Percentiles rank a stretch among this genome's conserved stretches.
Conservation (phyloP, 192 early-diverging fungal species). For the Bifiguratus adelaidae region DNA sequence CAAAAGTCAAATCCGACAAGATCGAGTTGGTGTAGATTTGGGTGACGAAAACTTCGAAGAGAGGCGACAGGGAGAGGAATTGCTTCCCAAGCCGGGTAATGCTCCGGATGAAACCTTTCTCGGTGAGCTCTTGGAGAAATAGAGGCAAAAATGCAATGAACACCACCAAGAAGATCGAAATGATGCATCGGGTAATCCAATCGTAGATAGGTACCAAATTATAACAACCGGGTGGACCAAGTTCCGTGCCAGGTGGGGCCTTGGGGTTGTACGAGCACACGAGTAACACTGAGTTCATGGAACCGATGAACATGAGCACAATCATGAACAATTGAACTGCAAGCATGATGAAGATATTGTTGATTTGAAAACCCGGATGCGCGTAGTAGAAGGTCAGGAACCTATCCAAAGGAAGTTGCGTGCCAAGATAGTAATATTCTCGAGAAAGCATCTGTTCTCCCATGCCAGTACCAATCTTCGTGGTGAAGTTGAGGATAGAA, state of each 20-base stretch:
- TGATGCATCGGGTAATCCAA: conserved; percentile 73
- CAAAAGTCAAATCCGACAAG: conserved; percentile 71
- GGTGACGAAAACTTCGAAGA: conserved; percentile 80
- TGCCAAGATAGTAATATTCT: conserved; percentile 85
- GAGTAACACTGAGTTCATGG: conserved; percentile 46
- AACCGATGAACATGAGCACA: conserved; percentile 63
- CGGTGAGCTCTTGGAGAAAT: conserved; percentile 75
- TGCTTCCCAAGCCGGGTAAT: conserved; percentile 71
- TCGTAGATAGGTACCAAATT: conserved; percentile 57
- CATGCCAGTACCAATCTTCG: conserved; percentile 92
- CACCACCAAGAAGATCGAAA: conserved; percentile 73
- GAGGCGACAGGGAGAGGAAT: conserved; percentile 69
- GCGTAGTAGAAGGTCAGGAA: conserved; percentile 87
- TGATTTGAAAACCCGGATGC: conserved; percentile 85
- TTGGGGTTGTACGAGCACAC: conserved; percentile 48
- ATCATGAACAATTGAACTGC: conserved; percentile 75
- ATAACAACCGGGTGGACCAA: conserved; percentile 46
- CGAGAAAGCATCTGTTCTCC: conserved; percentile 88
- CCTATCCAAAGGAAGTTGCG: conserved; percentile 73
- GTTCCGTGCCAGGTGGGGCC: conserved; percentile 19
- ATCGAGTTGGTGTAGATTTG: conserved; percentile 75
- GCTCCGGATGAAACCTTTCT: conserved; percentile 69
- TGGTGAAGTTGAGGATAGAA: conserved; percentile 80
- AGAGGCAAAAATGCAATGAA: conserved; percentile 74
- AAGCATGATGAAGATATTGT: conserved; percentile 83